phyloP scores from a whole-genome alignment of 768 basidiomycete genomes.

The Phaeolepiota aurea region DNA sequence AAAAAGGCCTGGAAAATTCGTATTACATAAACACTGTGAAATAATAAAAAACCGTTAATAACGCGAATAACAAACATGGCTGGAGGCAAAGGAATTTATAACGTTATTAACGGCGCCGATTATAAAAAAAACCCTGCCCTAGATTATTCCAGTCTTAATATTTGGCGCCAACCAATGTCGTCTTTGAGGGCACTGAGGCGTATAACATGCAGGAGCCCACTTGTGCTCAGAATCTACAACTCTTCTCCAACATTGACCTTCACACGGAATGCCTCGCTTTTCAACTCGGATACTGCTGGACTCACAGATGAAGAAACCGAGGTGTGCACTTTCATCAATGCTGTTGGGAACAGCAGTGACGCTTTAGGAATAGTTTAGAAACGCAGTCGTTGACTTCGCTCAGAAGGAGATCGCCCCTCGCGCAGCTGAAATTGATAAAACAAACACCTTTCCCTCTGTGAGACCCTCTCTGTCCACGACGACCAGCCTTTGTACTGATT shows the following conservation, averaged over 20 bases:
- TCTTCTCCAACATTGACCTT: slow-evolving; percentile 8
- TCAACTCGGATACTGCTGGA: slow-evolving; percentile 67
- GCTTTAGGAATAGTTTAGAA: slow-evolving; percentile 58
- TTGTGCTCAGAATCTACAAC: not conserved
- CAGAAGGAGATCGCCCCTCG: slow-evolving; percentile 78
- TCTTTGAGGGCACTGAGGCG: not conserved
- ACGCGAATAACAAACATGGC: too few species aligned
- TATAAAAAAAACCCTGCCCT: too few species aligned
- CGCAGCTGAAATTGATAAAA: slow-evolving; percentile 80
- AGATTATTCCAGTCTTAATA: too few species aligned
- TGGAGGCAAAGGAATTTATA: too few species aligned
- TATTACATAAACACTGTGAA: too few species aligned
- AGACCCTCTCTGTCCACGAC: slow-evolving; percentile 16
- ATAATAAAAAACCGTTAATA: too few species aligned
- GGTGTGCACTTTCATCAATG: slow-evolving; percentile 29
- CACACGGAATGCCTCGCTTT: slow-evolving; percentile 43
- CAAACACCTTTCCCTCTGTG: slow-evolving; percentile 74
- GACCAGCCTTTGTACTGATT: slow-evolving; percentile 3
- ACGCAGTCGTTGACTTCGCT: slow-evolving; percentile 73
- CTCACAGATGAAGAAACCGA: slow-evolving; percentile 75
- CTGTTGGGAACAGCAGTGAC: slow-evolving; percentile 2
- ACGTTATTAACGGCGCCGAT: too few species aligned
- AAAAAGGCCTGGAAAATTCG: too few species aligned
- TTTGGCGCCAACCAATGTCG: too few species aligned
- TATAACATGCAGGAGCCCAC: not conserved